Evolutionary conservation across 805 yeast species (phyloP).

Genomic region (Saccharomycopsis sp.): DNA sequence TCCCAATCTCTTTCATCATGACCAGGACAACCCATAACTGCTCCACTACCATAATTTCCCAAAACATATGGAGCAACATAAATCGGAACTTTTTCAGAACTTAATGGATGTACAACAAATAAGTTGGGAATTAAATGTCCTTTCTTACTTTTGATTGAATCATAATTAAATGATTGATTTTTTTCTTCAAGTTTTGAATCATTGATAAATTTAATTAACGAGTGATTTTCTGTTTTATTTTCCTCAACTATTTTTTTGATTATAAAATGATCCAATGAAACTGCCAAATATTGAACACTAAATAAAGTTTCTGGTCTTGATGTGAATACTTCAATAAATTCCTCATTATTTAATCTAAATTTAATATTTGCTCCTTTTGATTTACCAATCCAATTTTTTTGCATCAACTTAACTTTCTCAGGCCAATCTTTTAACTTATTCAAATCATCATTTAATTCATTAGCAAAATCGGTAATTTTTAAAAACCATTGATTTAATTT

Average conservation of each 20-base stretch:
- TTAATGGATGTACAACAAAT: constrained; percentile 50
- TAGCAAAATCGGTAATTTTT: constrained; percentile 77
- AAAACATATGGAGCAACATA: constrained; percentile 89
- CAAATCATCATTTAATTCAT: constrained; percentile 55
- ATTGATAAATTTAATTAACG: constrained; percentile 38
- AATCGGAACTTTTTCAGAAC: constrained; percentile 42
- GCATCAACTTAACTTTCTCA: constrained; percentile 79
- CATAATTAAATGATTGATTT: constrained; percentile 6
- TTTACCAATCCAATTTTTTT: constrained; percentile 87
- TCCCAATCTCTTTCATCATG: constrained; percentile 79
- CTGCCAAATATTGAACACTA: constrained; percentile 74
- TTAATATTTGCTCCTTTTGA: constrained; percentile 67
- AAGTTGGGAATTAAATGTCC: constrained; percentile 46
- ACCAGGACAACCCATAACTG: constrained; percentile 97
- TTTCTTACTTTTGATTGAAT: constrained; percentile 27
- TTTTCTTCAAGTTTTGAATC: constrained; percentile 23
- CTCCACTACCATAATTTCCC: constrained; percentile 77
- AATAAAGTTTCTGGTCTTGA: constrained; percentile 85
- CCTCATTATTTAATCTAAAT: constrained; percentile 29
- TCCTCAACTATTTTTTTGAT: constrained; percentile 29
- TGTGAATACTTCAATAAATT: constrained; percentile 52
- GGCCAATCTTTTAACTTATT: constrained; percentile 70
- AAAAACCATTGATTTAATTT: constrained; percentile 87
- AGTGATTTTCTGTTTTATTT: too few relatives aligned
- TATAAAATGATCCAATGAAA: constrained; percentile 63